A percentile compares a stretch with the other conserved stretches of the same genome.
phyloP scores from a whole-genome alignment of 177 flowering plant species.

The Vitis hybrid region DNA sequence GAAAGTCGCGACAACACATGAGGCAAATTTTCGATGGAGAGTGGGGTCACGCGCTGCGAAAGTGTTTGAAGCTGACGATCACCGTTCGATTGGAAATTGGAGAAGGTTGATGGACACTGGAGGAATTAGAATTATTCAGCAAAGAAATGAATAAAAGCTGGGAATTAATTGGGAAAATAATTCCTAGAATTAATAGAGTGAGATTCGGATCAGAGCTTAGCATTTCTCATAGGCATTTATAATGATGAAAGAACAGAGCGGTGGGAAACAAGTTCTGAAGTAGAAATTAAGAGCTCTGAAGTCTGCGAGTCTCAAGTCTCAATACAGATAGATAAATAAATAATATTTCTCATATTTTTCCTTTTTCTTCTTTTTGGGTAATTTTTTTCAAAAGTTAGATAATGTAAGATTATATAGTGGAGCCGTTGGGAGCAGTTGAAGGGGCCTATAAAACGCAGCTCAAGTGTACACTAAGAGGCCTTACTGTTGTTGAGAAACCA shows the following conservation, averaged over 20 bases:
- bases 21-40: too few relatives aligned
- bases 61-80: background rate
- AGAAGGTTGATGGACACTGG: constrained; percentile 16
- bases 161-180: constrained; percentile 23
- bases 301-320: too few relatives aligned
- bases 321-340: too few relatives aligned
- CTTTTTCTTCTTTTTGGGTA: too few relatives aligned
- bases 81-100: background rate
- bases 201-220: constrained; percentile 23
- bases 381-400: background rate
- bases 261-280: too few relatives aligned
- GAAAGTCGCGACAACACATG: too few relatives aligned
- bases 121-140: background rate
- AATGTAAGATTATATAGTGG: background rate
- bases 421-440: constrained; percentile 16
- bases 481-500: constrained; percentile 12
- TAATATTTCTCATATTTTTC: too few relatives aligned
- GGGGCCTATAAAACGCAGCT: constrained; percentile 23
- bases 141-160: background rate
- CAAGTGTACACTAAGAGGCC: background rate
- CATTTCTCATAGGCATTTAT: too few relatives aligned
- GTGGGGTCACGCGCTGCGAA: background rate
- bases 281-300: background rate
- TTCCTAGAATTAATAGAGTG: constrained; percentile 12
- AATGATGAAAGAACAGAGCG: too few relatives aligned